Conservation (phyloP, 78 protist species). For the Dictyostelium purpureum region DNA sequence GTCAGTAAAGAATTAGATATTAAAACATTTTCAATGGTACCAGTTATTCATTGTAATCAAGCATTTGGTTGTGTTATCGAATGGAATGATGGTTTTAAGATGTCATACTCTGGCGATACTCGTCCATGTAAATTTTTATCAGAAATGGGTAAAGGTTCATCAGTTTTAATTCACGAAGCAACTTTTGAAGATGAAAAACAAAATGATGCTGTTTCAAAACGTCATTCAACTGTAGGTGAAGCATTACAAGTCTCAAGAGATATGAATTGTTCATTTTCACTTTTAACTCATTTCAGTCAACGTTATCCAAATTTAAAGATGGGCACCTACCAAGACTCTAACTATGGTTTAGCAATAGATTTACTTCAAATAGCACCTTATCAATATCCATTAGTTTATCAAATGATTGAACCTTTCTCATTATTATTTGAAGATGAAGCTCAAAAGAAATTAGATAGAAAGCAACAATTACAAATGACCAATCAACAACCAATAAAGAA, state of each 20-base stretch:
- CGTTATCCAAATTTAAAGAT: conserved; percentile 87
- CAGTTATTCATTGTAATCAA: conserved; percentile 81
- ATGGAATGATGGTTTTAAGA: conserved; percentile 57
- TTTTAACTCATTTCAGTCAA: conserved; percentile 95
- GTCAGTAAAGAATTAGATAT: conserved; percentile 4
- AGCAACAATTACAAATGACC: neutral
- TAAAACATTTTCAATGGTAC: conserved; percentile 21
- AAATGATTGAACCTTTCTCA: conserved; percentile 3
- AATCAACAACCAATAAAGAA: neutral
- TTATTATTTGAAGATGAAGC: neutral
- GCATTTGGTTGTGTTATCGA: conserved; percentile 81
- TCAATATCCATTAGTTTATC: conserved; percentile 46
- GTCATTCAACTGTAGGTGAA: conserved; percentile 85
- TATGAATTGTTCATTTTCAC: conserved; percentile 82
- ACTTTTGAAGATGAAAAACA: conserved; percentile 93
- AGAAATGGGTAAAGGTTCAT: conserved; percentile 64
- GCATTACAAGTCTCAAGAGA: conserved; percentile 83
- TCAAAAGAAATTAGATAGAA: conserved; percentile 8
- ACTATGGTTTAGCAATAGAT: conserved; percentile 21
- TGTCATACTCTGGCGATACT: conserved; percentile 95
- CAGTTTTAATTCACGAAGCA: conserved; percentile 95
- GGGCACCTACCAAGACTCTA: neutral
- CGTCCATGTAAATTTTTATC: conserved; percentile 85
- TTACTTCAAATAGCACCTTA: conserved; percentile 43
- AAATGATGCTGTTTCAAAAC: conserved; percentile 76